A percentile compares a stretch with the other conserved stretches of the same genome.
Conservation (phyloP, 2,329 filamentous ascomycete species). For the Didymella arachidicola region DNA sequence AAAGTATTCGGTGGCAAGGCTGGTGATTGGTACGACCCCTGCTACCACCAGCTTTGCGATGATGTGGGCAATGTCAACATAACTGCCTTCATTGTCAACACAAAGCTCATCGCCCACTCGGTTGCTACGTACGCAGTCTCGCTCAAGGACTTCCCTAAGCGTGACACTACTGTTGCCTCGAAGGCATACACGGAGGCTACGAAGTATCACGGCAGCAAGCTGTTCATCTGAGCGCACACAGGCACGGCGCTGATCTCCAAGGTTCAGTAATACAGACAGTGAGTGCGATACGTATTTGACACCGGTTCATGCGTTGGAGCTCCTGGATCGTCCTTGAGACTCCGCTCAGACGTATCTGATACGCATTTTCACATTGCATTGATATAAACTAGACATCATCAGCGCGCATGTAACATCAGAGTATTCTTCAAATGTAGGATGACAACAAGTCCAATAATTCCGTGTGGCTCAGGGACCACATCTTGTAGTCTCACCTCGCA, state of each 20-base stretch:
- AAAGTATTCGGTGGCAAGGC: conserved; percentile 50
- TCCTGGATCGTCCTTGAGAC: too few species aligned
- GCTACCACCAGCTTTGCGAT: conserved; percentile 53
- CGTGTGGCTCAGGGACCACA: too few species aligned
- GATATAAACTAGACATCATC: too few species aligned
- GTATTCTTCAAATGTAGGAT: too few species aligned
- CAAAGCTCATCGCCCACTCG: conserved; percentile 51
- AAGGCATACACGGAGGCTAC: conserved; percentile 30
- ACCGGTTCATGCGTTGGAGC: too few species aligned
- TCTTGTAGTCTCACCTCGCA: too few species aligned
- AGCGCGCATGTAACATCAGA: too few species aligned
- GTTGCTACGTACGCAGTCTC: conserved; percentile 48
- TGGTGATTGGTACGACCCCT: conserved; percentile 51
- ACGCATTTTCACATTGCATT: too few species aligned
- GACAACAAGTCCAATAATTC: too few species aligned
- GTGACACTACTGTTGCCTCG: conserved; percentile 28
- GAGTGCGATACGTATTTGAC: neutral
- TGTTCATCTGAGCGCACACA: conserved; percentile 36
- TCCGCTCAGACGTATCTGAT: too few species aligned
- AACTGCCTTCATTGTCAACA: conserved; percentile 51
- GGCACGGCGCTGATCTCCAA: neutral
- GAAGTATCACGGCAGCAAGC: conserved; percentile 48
- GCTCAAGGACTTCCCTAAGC: conserved; percentile 48
- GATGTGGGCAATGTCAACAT: conserved; percentile 50
- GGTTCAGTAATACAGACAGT: neutral